Conservation (phyloP, 2,329 filamentous ascomycete species). For the Xylaria hypoxylon region DNA sequence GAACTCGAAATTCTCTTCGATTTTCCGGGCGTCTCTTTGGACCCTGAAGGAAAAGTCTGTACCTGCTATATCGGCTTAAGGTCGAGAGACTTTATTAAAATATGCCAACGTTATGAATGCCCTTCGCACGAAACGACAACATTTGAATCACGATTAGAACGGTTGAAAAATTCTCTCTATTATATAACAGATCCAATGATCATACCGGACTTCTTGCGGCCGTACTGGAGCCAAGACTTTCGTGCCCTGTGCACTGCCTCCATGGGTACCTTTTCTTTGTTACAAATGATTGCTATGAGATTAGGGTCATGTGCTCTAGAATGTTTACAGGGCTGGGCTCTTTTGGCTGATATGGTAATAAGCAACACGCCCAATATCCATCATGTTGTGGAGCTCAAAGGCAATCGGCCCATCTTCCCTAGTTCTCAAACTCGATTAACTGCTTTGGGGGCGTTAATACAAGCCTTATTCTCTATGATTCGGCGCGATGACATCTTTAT, state of each 20-base stretch:
- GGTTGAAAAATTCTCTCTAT: not conserved
- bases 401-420: too few relatives aligned
- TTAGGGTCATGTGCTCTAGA: too few relatives aligned
- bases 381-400: not conserved
- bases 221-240: slow-evolving; percentile 22
- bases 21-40: not conserved
- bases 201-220: slow-evolving; percentile 4
- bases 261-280: not conserved
- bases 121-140: slow-evolving; percentile 11
- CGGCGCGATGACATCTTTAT: too few relatives aligned
- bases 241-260: slow-evolving; percentile 20
- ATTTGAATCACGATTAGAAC: not conserved
- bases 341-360: slow-evolving; percentile 6
- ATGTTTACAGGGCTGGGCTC: slow-evolving; percentile 4
- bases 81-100: not conserved
- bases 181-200: not conserved
- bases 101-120: not conserved
- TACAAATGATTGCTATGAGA: not conserved
- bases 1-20: not conserved
- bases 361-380: slow-evolving; percentile 14
- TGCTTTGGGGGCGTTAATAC: slow-evolving; percentile 3
- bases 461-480: too few relatives aligned
- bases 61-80: not conserved
- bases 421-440: not conserved
- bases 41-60: not conserved